Percentiles rank a stretch among this genome's conserved stretches.
These are phyloP conservation scores for Achlya hypogyna DNA, from an alignment of 352 stramenopile genomes.

Conservation along the genomic window DNA sequence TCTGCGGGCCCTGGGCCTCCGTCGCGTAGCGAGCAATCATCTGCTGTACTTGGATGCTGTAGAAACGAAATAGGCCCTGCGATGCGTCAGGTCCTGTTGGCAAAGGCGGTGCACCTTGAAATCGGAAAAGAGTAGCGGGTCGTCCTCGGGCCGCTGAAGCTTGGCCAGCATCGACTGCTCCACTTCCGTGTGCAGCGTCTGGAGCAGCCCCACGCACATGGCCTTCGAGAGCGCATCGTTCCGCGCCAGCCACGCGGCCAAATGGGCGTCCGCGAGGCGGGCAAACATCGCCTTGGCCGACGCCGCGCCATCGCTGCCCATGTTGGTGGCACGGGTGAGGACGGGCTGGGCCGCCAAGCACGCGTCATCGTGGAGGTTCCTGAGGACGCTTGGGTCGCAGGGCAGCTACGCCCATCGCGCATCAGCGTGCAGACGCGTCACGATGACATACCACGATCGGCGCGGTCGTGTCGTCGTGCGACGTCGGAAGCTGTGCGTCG, in stretches of 20 bases:
- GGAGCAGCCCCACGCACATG: background rate
- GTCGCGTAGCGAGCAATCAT: slow-evolving; percentile 17
- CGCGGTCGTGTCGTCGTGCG: background rate
- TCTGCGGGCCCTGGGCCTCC: slow-evolving; percentile 9
- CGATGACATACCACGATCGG: background rate
- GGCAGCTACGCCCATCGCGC: background rate
- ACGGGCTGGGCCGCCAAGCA: background rate
- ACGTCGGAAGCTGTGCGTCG: background rate
- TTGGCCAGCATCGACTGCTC: slow-evolving; percentile 3
- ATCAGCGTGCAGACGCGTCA: background rate
- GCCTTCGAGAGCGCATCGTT: slow-evolving; percentile 2
- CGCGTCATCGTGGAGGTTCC: background rate
- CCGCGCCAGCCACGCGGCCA: background rate
- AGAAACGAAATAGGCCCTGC: slow-evolving; percentile 4
- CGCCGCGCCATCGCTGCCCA: background rate
- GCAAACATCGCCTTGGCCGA: background rate
- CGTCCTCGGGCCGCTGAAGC: background rate
- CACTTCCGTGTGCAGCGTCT: slow-evolving; percentile 10
- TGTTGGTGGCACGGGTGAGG: background rate
- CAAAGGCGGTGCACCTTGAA: background rate
- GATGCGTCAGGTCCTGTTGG: background rate
- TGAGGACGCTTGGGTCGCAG: background rate
- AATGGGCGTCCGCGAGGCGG: background rate
- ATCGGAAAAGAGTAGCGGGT: background rate
- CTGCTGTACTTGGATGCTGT: slow-evolving; percentile 7